These are phyloP conservation scores for Fagopyrum homotropicum DNA, from an alignment of 148 eudicot species.

Conservation along the genomic window DNA sequence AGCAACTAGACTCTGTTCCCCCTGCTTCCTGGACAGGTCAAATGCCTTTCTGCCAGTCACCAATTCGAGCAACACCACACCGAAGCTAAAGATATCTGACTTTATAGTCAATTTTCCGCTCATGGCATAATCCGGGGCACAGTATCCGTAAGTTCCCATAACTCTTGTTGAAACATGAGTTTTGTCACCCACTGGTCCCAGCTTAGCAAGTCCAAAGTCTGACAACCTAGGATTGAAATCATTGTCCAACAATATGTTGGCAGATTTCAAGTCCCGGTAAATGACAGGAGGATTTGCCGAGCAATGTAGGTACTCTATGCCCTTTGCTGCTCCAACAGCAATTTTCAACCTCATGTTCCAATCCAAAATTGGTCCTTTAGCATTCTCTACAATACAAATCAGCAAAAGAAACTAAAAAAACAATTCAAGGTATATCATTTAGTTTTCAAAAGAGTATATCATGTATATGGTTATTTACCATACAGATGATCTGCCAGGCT, in stretches of 20 bases:
- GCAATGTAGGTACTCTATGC: slow-evolving; percentile 73
- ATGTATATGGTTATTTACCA: slow-evolving; percentile 29
- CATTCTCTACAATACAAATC: slow-evolving; percentile 23
- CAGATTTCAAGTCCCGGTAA: slow-evolving; percentile 86
- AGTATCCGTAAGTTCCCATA: slow-evolving; percentile 90
- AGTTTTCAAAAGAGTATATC: neutral
- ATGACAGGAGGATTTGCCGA: slow-evolving; percentile 84
- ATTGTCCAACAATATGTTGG: slow-evolving; percentile 70
- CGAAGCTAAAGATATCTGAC: slow-evolving; percentile 84
- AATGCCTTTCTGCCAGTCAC: slow-evolving; percentile 68
- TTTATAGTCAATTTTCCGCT: slow-evolving; percentile 69
- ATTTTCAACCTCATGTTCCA: slow-evolving; percentile 82
- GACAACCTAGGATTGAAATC: slow-evolving; percentile 72
- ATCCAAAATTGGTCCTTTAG: slow-evolving; percentile 27
- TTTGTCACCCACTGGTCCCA: slow-evolving; percentile 77
- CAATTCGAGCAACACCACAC: slow-evolving; percentile 77
- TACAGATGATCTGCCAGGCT: slow-evolving; percentile 84
- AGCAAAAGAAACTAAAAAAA: neutral
- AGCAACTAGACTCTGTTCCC: slow-evolving; percentile 55
- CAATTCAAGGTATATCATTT: neutral
- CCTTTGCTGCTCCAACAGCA: slow-evolving; percentile 79
- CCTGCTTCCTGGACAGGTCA: slow-evolving; percentile 31
- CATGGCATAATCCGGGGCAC: slow-evolving; percentile 91
- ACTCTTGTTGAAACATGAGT: slow-evolving; percentile 86
- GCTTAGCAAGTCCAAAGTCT: slow-evolving; percentile 88